Evolutionary conservation across 2,329 filamentous ascomycete genomes (phyloP), one percentile per base, ranked within the genome.

Genomic region (Apiospora sp.): DNA sequence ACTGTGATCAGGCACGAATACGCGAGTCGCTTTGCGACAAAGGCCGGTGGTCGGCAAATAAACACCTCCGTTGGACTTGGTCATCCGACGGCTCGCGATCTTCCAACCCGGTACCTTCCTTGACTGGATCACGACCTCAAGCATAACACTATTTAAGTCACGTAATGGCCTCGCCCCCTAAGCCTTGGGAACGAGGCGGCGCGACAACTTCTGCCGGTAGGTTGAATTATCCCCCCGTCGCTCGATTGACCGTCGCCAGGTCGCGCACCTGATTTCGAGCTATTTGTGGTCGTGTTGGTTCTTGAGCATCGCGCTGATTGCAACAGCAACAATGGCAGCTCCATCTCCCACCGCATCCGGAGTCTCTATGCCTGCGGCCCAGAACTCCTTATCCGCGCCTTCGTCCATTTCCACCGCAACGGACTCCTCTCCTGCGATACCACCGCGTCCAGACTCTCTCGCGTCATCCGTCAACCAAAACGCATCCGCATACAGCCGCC

Each of bases 171-270:
- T 98, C 96, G 83, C 96, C 96, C 81, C 96, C 96, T 72, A 99
- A 99, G 85, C 96, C 96, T 67, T 99, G 96, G 96, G 96, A 99
- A 86, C 90, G 92, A 83, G 89, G 92, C 76, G 93, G 92, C 83
- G 89, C 90, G 74, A 87, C 87, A 77, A 76, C 68, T 49, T 69
- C 75, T 67, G 73, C 86, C 79, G 83, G 89, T 91, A 84, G 79
- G 86, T 84, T 37, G 13, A 46, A 22, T 37, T 22, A 19, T 34
- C 10, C 19, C 48, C 13, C 41, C 14, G 7, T 44, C 43, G 64
- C 48, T 16, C 48, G 27, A 16, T 43, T 37, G n/a, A 27, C 22
- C 70, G 16, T 34, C 13, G 16, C 61, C 68, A 10, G 67, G 37
- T 68, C 51, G 51, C 27, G 51, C 51, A 22, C 7, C 16, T 61